Evolutionary conservation across 805 yeast species (phyloP).

Genomic region (Wickerhamia fluorescens): DNA sequence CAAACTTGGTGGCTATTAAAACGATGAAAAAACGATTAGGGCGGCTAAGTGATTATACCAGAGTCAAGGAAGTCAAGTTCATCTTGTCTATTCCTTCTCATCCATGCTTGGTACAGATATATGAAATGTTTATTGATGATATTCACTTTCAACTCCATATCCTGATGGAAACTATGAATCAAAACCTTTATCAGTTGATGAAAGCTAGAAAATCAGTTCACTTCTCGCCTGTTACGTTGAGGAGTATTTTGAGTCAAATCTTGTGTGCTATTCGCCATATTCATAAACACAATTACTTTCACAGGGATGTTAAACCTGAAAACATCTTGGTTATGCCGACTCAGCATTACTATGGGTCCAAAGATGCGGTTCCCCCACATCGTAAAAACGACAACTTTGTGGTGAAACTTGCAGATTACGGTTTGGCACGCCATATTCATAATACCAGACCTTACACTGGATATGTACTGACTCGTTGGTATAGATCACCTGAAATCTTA

Average conservation of each 20-base stretch:
- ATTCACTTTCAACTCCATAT: constrained; percentile 57
- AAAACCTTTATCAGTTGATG: constrained; percentile 73
- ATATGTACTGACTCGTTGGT: constrained; percentile 82
- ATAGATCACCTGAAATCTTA: constrained; percentile 75
- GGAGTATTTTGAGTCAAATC: constrained; percentile 64
- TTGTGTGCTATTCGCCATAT: constrained; percentile 77
- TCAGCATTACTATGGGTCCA: constrained; percentile 43
- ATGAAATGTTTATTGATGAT: constrained; percentile 74
- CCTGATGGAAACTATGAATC: constrained; percentile 85
- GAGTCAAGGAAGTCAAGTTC: constrained; percentile 61
- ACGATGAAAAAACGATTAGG: constrained; percentile 56
- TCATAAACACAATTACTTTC: constrained; percentile 62
- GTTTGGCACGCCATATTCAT: constrained; percentile 57
- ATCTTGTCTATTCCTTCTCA: constrained; percentile 65
- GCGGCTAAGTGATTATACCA: constrained; percentile 20
- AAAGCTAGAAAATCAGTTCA: constrained; percentile 46
- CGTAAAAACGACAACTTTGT: constrained; percentile 43
- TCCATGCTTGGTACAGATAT: constrained; percentile 62
- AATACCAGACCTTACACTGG: constrained; percentile 57
- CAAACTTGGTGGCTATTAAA: constrained; percentile 66
- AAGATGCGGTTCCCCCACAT: constrained; percentile 31
- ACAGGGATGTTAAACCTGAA: constrained; percentile 92
- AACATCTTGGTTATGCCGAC: constrained; percentile 69
- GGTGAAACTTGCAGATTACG: constrained; percentile 75
- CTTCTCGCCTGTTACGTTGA: constrained; percentile 54